Evolutionary conservation across 208 protist genomes (phyloP).

Genomic region (Acanthamoeba quina): DNA sequence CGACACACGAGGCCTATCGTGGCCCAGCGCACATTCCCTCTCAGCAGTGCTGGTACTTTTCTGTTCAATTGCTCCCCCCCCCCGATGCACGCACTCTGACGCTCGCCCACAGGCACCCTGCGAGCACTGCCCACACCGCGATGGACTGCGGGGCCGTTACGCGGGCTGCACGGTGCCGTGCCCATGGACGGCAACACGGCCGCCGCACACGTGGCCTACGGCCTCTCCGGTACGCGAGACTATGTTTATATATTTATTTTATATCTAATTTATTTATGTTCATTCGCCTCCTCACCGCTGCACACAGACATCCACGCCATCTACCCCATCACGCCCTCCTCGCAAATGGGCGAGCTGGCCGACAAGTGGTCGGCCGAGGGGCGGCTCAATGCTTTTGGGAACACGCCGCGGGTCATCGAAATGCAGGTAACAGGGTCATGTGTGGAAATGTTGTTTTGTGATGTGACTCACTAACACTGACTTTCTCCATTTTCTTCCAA

Average conservation of each 20-base stretch:
- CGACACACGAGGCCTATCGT: neutral
- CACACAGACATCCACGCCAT: slow-evolving; percentile 81
- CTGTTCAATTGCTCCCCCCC: neutral
- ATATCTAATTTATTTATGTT: neutral
- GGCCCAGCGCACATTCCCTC: neutral
- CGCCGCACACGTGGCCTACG: slow-evolving; percentile 86
- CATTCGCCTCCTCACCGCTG: neutral
- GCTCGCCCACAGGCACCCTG: neutral
- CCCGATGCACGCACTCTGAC: neutral
- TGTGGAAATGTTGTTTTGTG: too few species aligned
- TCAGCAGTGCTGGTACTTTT: neutral
- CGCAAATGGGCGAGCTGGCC: slow-evolving; percentile 88
- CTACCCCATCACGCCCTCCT: slow-evolving; percentile 91
- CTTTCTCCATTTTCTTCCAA: too few species aligned
- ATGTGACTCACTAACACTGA: too few species aligned
- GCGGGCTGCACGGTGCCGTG: neutral
- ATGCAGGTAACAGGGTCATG: neutral
- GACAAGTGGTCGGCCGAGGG: slow-evolving; percentile 84
- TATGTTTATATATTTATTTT: neutral
- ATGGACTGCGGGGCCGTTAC: neutral
- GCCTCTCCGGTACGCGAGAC: slow-evolving; percentile 69
- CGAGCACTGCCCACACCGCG: neutral
- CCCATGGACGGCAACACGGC: slow-evolving; percentile 89
- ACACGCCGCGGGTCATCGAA: neutral
- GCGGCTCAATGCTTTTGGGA: slow-evolving; percentile 86